Conservation (phyloP, 2,329 filamentous ascomycete genomes). For the Fusarium beomiforme region DNA sequence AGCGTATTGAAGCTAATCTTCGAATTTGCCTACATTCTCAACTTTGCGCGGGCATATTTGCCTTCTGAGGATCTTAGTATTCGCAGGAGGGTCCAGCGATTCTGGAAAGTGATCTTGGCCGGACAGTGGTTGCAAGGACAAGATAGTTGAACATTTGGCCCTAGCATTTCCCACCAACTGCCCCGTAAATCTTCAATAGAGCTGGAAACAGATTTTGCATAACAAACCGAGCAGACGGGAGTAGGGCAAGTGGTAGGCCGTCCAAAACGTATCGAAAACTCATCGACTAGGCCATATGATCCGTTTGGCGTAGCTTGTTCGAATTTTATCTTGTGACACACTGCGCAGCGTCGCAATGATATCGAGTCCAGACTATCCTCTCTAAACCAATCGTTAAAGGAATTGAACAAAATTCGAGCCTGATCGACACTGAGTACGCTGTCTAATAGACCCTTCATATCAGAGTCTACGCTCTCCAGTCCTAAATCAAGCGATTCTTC, state of each 20-base stretch:
- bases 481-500: accelerated
- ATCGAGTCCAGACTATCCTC: background rate
- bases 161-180: background rate
- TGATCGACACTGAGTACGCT: background rate
- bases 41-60: background rate
- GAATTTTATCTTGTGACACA: background rate
- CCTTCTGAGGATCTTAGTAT: background rate
- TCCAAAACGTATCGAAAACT: background rate
- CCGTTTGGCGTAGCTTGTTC: background rate
- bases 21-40: background rate
- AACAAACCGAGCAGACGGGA: background rate
- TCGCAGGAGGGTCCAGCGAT: background rate
- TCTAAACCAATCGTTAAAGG: background rate
- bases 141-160: background rate
- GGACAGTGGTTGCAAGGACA: background rate
- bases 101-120: background rate
- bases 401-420: background rate
- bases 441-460: background rate
- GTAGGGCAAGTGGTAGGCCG: background rate
- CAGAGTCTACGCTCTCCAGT: background rate
- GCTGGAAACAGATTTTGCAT: background rate
- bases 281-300: background rate
- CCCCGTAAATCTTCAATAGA: background rate
- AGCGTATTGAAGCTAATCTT: accelerated
- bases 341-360: background rate